Percentiles rank a stretch among this genome's conserved stretches.
These are phyloP conservation scores for Apiospora saccharicola DNA, from an alignment of 2,329 filamentous ascomycete genomes.

Conservation along the genomic window DNA sequence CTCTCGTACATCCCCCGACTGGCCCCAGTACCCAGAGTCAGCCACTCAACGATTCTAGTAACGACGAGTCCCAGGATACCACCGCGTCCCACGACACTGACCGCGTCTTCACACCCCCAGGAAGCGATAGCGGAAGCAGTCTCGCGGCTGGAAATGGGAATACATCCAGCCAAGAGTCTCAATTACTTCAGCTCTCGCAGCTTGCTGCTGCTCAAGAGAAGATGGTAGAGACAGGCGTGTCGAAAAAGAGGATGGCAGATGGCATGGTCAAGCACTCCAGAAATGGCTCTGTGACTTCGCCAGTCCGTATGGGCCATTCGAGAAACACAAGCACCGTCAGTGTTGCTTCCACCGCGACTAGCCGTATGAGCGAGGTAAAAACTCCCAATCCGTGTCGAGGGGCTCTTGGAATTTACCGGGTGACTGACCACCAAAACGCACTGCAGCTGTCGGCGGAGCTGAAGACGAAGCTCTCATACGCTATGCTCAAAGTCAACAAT, in stretches of 20 bases:
- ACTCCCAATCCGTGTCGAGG: constrained; percentile 27
- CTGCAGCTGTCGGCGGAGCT: constrained; percentile 62
- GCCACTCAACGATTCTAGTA: constrained; percentile 42
- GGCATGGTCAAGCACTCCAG: constrained; percentile 70
- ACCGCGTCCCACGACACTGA: constrained; percentile 49
- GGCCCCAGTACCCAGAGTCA: neutral
- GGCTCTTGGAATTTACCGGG: constrained; percentile 14
- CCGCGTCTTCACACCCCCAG: constrained; percentile 52
- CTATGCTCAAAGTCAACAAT: constrained; percentile 91
- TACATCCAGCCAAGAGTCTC: constrained; percentile 60
- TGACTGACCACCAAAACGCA: constrained; percentile 14
- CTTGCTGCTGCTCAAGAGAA: constrained; percentile 62
- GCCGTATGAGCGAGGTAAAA: constrained; percentile 79
- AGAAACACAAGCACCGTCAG: constrained; percentile 76
- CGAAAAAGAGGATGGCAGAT: constrained; percentile 79
- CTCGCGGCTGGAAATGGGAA: constrained; percentile 48
- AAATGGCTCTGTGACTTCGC: constrained; percentile 53
- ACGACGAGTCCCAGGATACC: constrained; percentile 53
- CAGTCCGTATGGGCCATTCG: constrained; percentile 64
- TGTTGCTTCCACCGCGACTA: constrained; percentile 66
- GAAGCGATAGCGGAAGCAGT: constrained; percentile 51
- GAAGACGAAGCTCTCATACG: constrained; percentile 85
- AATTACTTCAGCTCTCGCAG: constrained; percentile 65
- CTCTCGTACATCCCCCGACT: neutral
- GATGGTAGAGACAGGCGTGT: constrained; percentile 49